Percentiles rank a stretch among this genome's conserved stretches.
Conservation (phyloP, 2,329 filamentous ascomycete genomes). For the Rutstroemia sp. region DNA sequence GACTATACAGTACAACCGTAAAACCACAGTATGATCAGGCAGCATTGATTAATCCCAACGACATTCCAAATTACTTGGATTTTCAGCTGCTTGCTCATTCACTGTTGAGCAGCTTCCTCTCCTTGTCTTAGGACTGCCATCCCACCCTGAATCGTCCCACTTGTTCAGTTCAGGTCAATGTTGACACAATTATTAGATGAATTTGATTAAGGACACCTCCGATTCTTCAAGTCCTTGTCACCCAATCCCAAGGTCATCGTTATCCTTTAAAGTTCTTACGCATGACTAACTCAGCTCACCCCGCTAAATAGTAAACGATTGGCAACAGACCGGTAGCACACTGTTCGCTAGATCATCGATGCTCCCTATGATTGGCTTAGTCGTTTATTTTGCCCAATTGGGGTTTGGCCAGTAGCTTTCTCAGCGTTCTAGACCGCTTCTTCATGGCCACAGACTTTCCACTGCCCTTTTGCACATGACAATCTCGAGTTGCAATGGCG, state of each 20-base stretch:
- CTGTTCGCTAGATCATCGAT: constrained; percentile 5
- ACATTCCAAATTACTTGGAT: too few relatives aligned
- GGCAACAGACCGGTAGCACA: neutral
- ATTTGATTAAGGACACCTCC: neutral
- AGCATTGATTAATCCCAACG: too few relatives aligned
- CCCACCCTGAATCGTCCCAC: too few relatives aligned
- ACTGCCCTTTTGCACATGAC: too few relatives aligned
- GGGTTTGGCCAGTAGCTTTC: constrained; percentile 4
- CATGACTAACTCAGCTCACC: constrained; percentile 5
- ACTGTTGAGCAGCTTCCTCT: too few relatives aligned
- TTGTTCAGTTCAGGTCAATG: too few relatives aligned
- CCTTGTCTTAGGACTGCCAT: too few relatives aligned
- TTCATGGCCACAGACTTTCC: neutral
- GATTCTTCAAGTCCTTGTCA: neutral
- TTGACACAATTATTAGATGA: too few relatives aligned
- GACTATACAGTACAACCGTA: too few relatives aligned
- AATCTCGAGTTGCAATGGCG: too few relatives aligned
- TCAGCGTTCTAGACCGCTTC: constrained; percentile 12
- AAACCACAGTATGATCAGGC: too few relatives aligned
- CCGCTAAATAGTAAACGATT: neutral
- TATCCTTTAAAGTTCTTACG: neutral
- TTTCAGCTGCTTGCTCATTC: too few relatives aligned
- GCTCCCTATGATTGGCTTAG: neutral
- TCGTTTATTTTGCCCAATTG: constrained; percentile 21
- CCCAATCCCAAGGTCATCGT: neutral